phyloP scores from a whole-genome alignment of 345 rosid species.

The Citrus hindsii region DNA sequence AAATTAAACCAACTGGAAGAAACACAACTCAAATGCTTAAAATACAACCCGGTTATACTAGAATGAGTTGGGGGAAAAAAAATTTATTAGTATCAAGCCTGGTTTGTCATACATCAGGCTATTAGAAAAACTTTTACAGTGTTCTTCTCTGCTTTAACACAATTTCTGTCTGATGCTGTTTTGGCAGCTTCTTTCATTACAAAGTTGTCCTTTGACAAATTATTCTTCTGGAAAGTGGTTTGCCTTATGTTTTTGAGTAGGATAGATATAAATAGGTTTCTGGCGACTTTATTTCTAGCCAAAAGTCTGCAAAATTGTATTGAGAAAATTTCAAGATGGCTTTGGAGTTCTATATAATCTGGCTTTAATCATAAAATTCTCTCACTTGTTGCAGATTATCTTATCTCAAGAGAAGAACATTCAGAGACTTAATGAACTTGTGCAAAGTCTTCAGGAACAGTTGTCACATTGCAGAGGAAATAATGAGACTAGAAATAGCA shows the following conservation, averaged over 20 bases:
- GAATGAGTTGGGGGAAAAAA: neutral
- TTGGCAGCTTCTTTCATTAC: neutral
- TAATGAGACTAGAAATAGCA: slow-evolving; percentile 36
- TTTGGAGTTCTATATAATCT: neutral
- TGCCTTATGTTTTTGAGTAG: neutral
- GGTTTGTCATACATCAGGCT: neutral
- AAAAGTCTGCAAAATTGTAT: neutral
- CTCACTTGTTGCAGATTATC: slow-evolving; percentile 56
- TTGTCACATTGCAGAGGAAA: slow-evolving; percentile 50
- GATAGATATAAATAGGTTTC: neutral
- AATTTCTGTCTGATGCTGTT: neutral
- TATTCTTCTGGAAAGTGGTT: neutral
- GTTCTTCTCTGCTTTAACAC: neutral
- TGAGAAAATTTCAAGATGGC: neutral
- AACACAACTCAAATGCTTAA: neutral
- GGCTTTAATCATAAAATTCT: neutral
- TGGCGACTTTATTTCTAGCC: neutral
- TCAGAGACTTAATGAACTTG: slow-evolving; percentile 70
- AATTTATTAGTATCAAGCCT: neutral
- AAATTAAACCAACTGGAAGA: neutral
- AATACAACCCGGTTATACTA: neutral
- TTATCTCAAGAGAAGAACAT: slow-evolving; percentile 79
- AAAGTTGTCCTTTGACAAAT: neutral
- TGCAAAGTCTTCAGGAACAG: slow-evolving; percentile 59
- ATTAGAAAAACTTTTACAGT: neutral